phyloP scores from a whole-genome alignment of 192 early-diverging fungal genomes.

The Piromyces finnis region DNA sequence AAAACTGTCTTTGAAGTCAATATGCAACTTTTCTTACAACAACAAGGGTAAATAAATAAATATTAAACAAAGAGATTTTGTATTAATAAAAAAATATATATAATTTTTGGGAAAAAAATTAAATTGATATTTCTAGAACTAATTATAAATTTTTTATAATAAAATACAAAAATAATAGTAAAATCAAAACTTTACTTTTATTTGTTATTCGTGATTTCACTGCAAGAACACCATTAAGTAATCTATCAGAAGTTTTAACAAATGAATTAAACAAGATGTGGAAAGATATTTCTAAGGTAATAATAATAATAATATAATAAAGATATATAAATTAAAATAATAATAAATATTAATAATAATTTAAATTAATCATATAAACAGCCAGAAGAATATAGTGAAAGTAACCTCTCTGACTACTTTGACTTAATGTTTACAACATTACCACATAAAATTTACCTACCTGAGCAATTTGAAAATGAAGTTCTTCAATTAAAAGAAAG shows the following conservation, averaged over 20 bases:
- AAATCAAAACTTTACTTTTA: conserved; percentile 78
- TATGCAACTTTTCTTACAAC: conserved; percentile 78
- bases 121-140: too few species aligned
- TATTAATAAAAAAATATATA: too few species aligned
- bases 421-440: conserved; percentile 76
- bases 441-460: conserved; percentile 76
- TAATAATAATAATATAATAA: background rate
- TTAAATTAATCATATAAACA: conserved; percentile 5
- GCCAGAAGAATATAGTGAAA: conserved; percentile 64
- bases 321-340: too few species aligned
- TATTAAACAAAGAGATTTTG: background rate
- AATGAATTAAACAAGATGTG: conserved; percentile 82
- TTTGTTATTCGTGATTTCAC: conserved; percentile 96
- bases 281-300: conserved; percentile 64
- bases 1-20: conserved; percentile 99
- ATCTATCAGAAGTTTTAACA: conserved; percentile 55
- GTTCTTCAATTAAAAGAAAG: conserved; percentile 42
- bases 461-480: conserved; percentile 62
- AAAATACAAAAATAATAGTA: conserved; percentile 18
- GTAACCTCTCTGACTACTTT: conserved; percentile 70
- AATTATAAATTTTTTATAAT: too few species aligned
- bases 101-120: too few species aligned
- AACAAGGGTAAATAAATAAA: conserved; percentile 30
- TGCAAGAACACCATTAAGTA: conserved; percentile 64
- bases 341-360: too few species aligned